Percentiles rank a stretch among this genome's conserved stretches.
Conservation (phyloP, 148 eudicot genomes). For the Chenopodium formosanum region DNA sequence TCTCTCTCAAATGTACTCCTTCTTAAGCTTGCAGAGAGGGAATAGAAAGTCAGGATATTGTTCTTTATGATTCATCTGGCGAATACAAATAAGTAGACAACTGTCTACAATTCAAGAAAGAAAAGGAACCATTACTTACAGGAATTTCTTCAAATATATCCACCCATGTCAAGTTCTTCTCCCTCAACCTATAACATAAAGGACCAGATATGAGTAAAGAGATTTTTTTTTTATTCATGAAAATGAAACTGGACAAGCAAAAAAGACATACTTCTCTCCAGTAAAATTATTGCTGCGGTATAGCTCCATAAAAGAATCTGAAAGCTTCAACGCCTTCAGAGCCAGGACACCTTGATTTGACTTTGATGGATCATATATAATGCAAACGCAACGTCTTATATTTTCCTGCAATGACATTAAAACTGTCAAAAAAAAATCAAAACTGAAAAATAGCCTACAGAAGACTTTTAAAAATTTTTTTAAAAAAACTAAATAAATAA, state of each 20-base stretch:
- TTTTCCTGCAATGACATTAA: constrained; percentile 62
- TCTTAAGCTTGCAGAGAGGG: not conserved
- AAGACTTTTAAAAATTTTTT: too few species aligned
- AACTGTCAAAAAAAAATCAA: not conserved
- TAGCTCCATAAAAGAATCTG: constrained; percentile 96
- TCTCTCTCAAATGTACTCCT: not conserved
- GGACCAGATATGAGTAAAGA: constrained; percentile 9
- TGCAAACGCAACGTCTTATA: constrained; percentile 92
- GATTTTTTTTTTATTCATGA: not conserved
- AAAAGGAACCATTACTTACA: constrained; percentile 40
- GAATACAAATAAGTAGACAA: not conserved
- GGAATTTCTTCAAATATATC: constrained; percentile 98
- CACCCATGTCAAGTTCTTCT: constrained; percentile 93
- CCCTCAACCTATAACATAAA: constrained; percentile 68
- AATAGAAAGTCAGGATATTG: not conserved
- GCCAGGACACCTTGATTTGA: constrained; percentile 93
- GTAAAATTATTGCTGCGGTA: constrained; percentile 76
- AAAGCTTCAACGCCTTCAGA: constrained; percentile 86
- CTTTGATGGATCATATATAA: constrained; percentile 94
- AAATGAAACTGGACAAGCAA: not conserved
- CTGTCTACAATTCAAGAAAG: not conserved
- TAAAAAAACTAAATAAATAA: too few species aligned
- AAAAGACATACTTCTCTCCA: constrained; percentile 84
- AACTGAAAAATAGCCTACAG: not conserved
- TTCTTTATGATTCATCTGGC: not conserved